Percentiles rank a stretch among this genome's conserved stretches.
Evolutionary conservation across 768 basidiomycete species (phyloP).

Genomic region (Termitomyces titanicus): DNA sequence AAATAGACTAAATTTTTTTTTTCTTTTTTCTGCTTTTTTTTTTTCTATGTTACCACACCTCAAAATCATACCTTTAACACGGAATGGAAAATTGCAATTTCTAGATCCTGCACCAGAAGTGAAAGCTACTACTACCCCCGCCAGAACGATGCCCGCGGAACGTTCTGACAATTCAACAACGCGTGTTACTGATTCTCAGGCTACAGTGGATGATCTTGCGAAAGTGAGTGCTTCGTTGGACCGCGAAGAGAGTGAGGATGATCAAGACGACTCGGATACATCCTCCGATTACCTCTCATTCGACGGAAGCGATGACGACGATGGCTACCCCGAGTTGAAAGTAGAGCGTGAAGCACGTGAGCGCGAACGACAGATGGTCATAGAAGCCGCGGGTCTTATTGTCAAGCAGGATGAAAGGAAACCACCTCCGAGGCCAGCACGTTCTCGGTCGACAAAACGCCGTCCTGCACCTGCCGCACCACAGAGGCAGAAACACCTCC

Average conservation of each 20-base stretch:
- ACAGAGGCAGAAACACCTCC: conserved; percentile 45
- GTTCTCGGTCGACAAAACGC: conserved; percentile 25
- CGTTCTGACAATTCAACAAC: conserved; percentile 1
- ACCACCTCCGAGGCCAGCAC: conserved; percentile 39
- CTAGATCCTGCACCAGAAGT: conserved; percentile 8
- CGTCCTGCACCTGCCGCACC: conserved; percentile 54
- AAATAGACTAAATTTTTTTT: conserved; percentile 73
- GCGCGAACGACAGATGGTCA: conserved; percentile 71
- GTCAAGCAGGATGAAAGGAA: conserved; percentile 55
- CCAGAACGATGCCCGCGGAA: too few species aligned
- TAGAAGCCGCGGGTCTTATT: conserved; percentile 87
- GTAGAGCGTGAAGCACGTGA: conserved; percentile 61
- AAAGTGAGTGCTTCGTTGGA: conserved; percentile 2
- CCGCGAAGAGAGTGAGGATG: conserved; percentile 21
- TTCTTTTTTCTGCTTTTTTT: conserved; percentile 52
- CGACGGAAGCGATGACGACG: conserved; percentile 30
- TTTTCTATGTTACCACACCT: conserved; percentile 42
- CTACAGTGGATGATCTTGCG: conserved; percentile 1
- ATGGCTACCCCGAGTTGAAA: conserved; percentile 36
- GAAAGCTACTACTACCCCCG: too few species aligned
- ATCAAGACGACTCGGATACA: conserved; percentile 27
- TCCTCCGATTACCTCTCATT: conserved; percentile 33
- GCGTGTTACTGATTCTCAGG: background rate
- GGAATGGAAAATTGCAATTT: conserved; percentile 26
- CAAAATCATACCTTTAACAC: conserved; percentile 28